Evolutionary conservation across 257 asterid genomes (phyloP), one percentile per base, ranked within the genome.

Genomic region (Linaria vulgaris): DNA sequence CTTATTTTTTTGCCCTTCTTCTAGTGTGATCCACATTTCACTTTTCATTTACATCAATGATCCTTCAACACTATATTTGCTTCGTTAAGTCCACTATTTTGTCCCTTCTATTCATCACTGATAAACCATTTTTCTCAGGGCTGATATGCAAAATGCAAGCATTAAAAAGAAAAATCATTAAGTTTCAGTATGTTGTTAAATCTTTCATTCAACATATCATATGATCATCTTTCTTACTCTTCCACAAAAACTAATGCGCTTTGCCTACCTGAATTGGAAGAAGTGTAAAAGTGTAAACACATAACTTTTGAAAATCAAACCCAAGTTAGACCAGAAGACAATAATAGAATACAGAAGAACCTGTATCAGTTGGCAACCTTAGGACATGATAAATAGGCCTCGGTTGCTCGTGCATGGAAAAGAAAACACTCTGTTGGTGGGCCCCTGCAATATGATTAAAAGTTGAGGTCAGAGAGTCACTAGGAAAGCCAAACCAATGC

Each of bases 351-450:
- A 63, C 51, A 59, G 20, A 64, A 53, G 55, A 56, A 17, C 57
- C 25, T 41, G 48, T 24, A 16, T 53, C 59, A 61, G 31, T 41
- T 39, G 21, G 69, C 61, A 68, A 88, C 96, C 98, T 85, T 70
- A 61, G 71, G 58, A 74, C 81, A 73, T 27, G 82, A 91, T 80
- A 89, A 74, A 78, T 70, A 73, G 59, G 83, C 88, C 82, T 85
- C 88, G 34, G 80, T 76, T 23, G 99, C 99, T 72, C 96, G 90
- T 13, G 96, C 94, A 71, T 92, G 99, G 74, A 71, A 89, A 74
- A 89, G 49, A 69, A 89, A 89, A 77, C 99, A 92, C 76, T 89
- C 94, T 43, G 99, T 92, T 62, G 99, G 94, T 63, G 99, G 97
- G 61, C 99, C 99, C 55, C 97, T 92, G 91, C 71, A 76, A 56